Base-by-base conservation (phyloP, 2,329 filamentous ascomycete genomes). In the Colletotrichum sp. region DNA sequence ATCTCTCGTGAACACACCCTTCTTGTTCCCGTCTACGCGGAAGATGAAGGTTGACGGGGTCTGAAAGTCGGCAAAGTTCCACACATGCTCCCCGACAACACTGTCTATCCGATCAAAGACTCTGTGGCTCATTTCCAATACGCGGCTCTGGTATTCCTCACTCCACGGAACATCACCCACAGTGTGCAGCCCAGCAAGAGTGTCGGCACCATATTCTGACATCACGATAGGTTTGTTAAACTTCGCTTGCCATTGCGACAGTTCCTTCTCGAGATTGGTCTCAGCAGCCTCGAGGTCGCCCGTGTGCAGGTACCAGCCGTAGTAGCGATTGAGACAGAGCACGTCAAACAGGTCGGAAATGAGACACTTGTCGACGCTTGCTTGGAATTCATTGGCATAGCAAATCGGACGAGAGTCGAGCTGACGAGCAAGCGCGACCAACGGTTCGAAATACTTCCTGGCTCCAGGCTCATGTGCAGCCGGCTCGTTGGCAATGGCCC, bases 141-240 rank as follows among this genome's bases (percentile, higher is more conserved):
- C 57, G 3, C 65, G 9, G 1, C 74, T 65, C 72, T 82, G 81
- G 71, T 79, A 83, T 72, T 83, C 81, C 64, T 83, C 81, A 21
- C 79, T 81, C 81, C 81, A 82, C 3, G 79, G 79, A 6, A 82
- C 55, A 12, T 78, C 80, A 2, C 69, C 34, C 4, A 81, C 72
- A 6, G 81, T 76, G 62, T 83, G 82, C 10, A 83, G 59, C 2
- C 82, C 82, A 0, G 82, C 75, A 6, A 81, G 30, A 1, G 81
- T 81, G 44, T 83, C 82, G 1, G 80, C 81, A 1, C 82, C 81
- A n/a, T 83, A 83, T 72, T 83, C 81, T 2, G 78, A 72, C 73
- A 83, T 81, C 34, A 83, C 71, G n/a, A 83, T 83, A 2, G 82
- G 82, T 69, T 81, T 82, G 9, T 77, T 57, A 24, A 78, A 81